phyloP scores from a whole-genome alignment of 2,329 filamentous ascomycete species.

The Trichoderma sp. region DNA sequence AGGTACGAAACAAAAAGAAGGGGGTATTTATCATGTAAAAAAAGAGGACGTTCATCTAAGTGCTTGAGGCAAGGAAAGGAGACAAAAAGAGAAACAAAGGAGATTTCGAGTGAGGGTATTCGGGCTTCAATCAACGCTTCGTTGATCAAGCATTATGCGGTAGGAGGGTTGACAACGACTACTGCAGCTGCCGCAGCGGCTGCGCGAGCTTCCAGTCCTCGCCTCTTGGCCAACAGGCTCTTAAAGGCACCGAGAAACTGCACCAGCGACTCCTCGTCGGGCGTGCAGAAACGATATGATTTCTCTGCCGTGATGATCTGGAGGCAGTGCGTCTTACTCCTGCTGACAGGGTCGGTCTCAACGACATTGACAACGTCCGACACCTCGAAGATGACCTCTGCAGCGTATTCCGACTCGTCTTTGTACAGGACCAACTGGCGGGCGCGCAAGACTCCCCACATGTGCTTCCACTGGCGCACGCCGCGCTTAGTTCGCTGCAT shows the following conservation, averaged over 20 bases:
- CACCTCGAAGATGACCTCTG: conserved; percentile 77
- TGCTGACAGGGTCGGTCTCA: conserved; percentile 84
- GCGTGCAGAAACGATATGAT: conserved; percentile 71
- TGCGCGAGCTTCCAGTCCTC: conserved; percentile 54
- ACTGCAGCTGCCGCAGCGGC: conserved; percentile 28
- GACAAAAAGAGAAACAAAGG: not conserved
- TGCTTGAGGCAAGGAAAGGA: not conserved
- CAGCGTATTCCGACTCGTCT: conserved; percentile 85
- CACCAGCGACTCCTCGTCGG: conserved; percentile 77
- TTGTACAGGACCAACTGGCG: conserved; percentile 89
- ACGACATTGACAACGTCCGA: conserved; percentile 81
- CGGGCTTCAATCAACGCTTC: not conserved
- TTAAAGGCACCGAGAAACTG: conserved; percentile 89
- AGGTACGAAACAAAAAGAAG: not conserved
- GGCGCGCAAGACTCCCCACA: conserved; percentile 88
- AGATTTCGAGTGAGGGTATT: not conserved
- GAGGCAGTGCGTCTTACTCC: conserved; percentile 80
- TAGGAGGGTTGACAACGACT: not conserved
- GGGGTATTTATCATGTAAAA: not conserved
- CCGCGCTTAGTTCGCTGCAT: conserved; percentile 79
- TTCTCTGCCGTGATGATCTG: conserved; percentile 94
- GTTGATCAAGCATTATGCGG: not conserved
- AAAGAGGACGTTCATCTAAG: not conserved
- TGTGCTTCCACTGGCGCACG: conserved; percentile 88
- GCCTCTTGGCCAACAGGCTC: conserved; percentile 71